Percentiles rank a stretch among this genome's conserved stretches.
Evolutionary conservation across 495 filamentous ascomycete genomes (phyloP).

Genomic region (Penicillium turbatum): DNA sequence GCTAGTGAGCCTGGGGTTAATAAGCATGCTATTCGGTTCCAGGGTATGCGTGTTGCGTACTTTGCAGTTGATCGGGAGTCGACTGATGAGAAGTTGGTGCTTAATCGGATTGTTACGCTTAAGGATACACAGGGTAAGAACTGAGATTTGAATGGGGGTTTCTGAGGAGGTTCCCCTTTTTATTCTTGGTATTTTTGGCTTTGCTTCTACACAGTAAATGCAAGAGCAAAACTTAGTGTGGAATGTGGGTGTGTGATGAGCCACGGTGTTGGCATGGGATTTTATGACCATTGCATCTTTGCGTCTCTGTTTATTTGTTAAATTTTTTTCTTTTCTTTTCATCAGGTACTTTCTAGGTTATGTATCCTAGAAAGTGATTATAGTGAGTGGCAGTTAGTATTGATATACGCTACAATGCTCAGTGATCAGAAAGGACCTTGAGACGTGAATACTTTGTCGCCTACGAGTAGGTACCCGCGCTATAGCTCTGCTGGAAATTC

Average conservation of each 20-base stretch:
- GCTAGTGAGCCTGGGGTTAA: slow-evolving; percentile 17
- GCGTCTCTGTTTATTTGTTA: neutral
- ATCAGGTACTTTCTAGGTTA: neutral
- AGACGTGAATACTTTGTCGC: neutral
- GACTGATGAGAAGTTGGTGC: slow-evolving; percentile 68
- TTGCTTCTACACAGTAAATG: too few species aligned
- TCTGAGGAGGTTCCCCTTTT: neutral
- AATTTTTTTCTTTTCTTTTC: slow-evolving; percentile 3
- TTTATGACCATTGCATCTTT: slow-evolving; percentile 21
- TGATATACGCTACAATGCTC: neutral
- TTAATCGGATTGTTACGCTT: slow-evolving; percentile 89
- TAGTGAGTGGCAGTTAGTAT: neutral
- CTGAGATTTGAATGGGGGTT: slow-evolving; percentile 2
- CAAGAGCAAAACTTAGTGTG: neutral
- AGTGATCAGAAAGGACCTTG: neutral
- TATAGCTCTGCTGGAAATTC: too few species aligned
- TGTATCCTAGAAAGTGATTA: neutral
- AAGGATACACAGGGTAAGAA: slow-evolving; percentile 58
- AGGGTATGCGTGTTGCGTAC: slow-evolving; percentile 87
- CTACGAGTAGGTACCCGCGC: too few species aligned
- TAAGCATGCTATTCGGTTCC: slow-evolving; percentile 78
- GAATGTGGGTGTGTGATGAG: slow-evolving; percentile 1
- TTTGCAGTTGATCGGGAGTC: slow-evolving; percentile 77
- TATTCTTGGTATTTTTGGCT: neutral
- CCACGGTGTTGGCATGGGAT: slow-evolving; percentile 11